Base-by-base conservation (phyloP, 768 basidiomycete species). In the Leccinellum luteum region DNA sequence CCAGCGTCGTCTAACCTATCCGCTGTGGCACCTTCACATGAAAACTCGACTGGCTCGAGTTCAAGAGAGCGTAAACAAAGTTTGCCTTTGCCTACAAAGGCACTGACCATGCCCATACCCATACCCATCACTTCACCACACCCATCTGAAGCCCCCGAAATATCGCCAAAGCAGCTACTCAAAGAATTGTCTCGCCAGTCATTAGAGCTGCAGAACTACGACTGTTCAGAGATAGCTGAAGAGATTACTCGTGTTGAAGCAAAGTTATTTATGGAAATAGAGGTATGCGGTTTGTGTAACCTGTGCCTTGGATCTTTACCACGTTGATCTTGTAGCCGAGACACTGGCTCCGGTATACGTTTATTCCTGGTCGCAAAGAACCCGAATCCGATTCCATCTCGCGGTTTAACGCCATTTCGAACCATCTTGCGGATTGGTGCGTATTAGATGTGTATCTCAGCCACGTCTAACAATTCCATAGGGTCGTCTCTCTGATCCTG, bases 401-500 rank as follows among this genome's bases (percentile, higher is more conserved):
- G 6, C 78, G 81, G 21, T 90, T 91, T 64, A 91, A 89, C 59
- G 74, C 78, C 6, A 78, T 90, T 60, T 90, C 92, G 51, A 94
- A 93, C 70, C 89, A 90, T 68, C 76, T 96, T 32, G 91, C 87
- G 8, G 83, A 87, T 66, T 95, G 92, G 94, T 91, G 63, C 51
- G 81, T 72, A 49, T 35, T 14, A 19, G 1, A 7, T 30, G 45
- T 23, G 6, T 23, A 21, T 48, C 4, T 55, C 15, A 19, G 45
- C 35, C n/a, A 34, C 5, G 34, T 17, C 30, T 63, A 56, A 64
- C 50, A 34, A n/a, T 47, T 50, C 21, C 17, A 15, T 60, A 96
- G 95, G 94, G 91, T 94, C 51, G 85, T 89, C 9, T 94, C 94
- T 15, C 75, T 98, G 56, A 94, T 99, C 53, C 76, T 98, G 14